phyloP scores from a whole-genome alignment of 306 rosid species.

The Coriaria nepalensis region DNA sequence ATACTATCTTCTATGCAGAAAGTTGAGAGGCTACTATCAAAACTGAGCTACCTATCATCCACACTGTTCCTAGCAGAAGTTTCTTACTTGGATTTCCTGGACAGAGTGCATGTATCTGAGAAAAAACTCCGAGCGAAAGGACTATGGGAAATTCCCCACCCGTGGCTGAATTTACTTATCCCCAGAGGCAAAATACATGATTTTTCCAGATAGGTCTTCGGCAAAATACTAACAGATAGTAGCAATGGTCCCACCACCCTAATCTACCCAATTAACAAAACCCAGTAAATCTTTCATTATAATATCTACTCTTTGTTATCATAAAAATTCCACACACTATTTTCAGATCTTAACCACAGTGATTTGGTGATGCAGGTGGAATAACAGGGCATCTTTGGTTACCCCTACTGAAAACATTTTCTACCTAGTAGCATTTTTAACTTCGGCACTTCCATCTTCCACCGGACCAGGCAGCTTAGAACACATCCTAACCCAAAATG shows the following conservation, averaged over 20 bases:
- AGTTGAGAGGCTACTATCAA: conserved; percentile 40
- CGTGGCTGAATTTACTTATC: conserved; percentile 78
- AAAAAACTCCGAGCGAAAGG: conserved; percentile 52
- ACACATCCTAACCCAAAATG: conserved; percentile 46
- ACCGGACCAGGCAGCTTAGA: conserved; percentile 49
- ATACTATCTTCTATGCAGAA: conserved; percentile 34
- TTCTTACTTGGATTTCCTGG: conserved; percentile 66
- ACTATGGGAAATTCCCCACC: conserved; percentile 84
- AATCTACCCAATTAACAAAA: conserved; percentile 80
- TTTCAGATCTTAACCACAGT: too few species aligned
- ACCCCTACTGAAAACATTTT: conserved; percentile 81
- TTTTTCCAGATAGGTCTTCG: conserved; percentile 57
- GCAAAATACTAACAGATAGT: conserved; percentile 47
- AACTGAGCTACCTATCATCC: conserved; percentile 40
- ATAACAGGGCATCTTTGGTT: conserved; percentile 59
- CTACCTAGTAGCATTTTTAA: conserved; percentile 60
- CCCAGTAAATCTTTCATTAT: conserved; percentile 33
- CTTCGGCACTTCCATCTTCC: conserved; percentile 59
- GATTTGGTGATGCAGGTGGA: conserved; percentile 51
- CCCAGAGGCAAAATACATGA: conserved; percentile 52
- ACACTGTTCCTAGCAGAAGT: conserved; percentile 68
- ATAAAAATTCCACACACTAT: background rate
- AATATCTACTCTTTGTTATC: background rate
- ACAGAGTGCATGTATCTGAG: conserved; percentile 75
- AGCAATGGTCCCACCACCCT: conserved; percentile 75